Conservation (phyloP, 2,329 filamentous ascomycete species). For the Cordyceps javanica region DNA sequence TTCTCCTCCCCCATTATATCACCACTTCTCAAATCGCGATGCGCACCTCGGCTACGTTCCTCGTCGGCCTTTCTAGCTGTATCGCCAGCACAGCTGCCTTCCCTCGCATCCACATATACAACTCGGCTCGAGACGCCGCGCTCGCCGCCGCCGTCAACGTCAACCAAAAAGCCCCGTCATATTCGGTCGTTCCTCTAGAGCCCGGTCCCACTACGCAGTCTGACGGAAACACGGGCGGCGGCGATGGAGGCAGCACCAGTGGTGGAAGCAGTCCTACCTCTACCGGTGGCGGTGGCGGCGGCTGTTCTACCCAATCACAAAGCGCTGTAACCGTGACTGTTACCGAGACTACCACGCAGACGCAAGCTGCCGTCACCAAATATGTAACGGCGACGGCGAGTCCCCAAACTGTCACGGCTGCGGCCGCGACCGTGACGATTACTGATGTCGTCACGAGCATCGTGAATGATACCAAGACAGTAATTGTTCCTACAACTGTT, state of each 20-base stretch:
- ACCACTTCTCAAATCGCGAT: no score
- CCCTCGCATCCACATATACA: constrained; percentile 21
- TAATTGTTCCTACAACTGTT: not conserved
- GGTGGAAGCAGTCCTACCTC: constrained; percentile 11
- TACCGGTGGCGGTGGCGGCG: constrained; percentile 11
- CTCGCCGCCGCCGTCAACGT: not conserved
- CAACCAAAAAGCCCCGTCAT: constrained; percentile 24
- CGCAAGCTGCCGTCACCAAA: constrained; percentile 23
- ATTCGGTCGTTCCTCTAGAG: constrained; percentile 35
- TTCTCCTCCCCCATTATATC: not conserved
- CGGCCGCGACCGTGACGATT: not conserved
- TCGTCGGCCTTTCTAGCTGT: constrained; percentile 25
- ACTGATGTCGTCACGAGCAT: not conserved
- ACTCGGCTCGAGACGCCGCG: constrained; percentile 3
- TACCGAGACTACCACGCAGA: constrained; percentile 29
- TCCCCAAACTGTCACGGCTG: constrained; percentile 16
- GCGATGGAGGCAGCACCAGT: constrained; percentile 19
- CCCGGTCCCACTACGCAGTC: constrained; percentile 18
- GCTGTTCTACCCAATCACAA: not conserved
- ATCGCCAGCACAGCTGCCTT: constrained; percentile 22
- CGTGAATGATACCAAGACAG: not conserved
- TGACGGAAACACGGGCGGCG: constrained; percentile 11
- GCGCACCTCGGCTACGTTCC: constrained; percentile 24
- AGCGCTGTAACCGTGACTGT: constrained; percentile 13
- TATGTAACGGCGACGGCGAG: constrained; percentile 20